These are phyloP conservation scores for Lavandula angustifolia DNA, from an alignment of 257 asterid genomes.

Conservation along the genomic window DNA sequence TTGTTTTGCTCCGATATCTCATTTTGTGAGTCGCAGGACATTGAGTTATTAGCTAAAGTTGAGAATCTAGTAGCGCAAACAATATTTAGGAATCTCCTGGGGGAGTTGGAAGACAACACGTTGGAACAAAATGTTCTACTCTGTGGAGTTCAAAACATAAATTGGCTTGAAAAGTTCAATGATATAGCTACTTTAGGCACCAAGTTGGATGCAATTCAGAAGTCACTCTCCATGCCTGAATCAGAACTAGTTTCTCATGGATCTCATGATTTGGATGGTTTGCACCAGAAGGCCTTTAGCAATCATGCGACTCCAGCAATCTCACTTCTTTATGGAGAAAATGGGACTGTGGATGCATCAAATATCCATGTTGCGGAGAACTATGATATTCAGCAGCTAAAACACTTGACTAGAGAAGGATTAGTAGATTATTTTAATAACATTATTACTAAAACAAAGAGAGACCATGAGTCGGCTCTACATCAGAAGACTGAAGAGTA, in stretches of 20 bases:
- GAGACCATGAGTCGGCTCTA: slow-evolving; percentile 75
- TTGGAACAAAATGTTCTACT: slow-evolving; percentile 45
- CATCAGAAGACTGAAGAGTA: slow-evolving; percentile 62
- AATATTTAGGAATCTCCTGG: slow-evolving; percentile 41
- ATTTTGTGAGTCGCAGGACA: slow-evolving; percentile 45
- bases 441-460: slow-evolving; percentile 60
- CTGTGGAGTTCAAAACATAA: slow-evolving; percentile 36
- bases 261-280: slow-evolving; percentile 60
- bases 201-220: slow-evolving; percentile 60
- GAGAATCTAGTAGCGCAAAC: slow-evolving; percentile 59
- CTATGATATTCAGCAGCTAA: slow-evolving; percentile 56
- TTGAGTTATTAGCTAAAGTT: slow-evolving; percentile 40
- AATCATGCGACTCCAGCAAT: slow-evolving; percentile 40
- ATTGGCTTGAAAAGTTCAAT: slow-evolving; percentile 62
- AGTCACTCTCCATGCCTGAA: slow-evolving; percentile 58
- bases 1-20: slow-evolving; percentile 43
- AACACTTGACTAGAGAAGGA: slow-evolving; percentile 53
- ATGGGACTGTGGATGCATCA: slow-evolving; percentile 52
- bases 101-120: slow-evolving; percentile 49
- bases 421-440: slow-evolving; percentile 61
- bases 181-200: slow-evolving; percentile 52
- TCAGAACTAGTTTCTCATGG: slow-evolving; percentile 56
- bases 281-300: slow-evolving; percentile 46
- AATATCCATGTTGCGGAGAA: slow-evolving; percentile 53
- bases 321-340: slow-evolving; percentile 45